A percentile compares a stretch with the other conserved stretches of the same genome.
Evolutionary conservation across 2,329 filamentous ascomycete species (phyloP).

Genomic region (Shiraia bambusicola): DNA sequence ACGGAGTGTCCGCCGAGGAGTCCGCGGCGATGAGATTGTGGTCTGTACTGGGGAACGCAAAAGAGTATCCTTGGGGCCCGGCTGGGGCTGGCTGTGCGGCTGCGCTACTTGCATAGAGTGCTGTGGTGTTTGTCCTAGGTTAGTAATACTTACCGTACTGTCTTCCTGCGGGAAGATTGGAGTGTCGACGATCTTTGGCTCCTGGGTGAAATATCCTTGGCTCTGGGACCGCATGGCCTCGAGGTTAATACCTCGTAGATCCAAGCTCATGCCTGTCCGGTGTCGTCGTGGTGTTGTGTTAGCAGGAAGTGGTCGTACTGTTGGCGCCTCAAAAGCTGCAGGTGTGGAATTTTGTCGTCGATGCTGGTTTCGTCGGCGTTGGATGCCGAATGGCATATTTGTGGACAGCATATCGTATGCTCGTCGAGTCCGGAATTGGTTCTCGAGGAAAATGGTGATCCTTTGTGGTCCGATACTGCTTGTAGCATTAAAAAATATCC

Average conservation of each 20-base stretch:
- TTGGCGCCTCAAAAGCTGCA: conserved; percentile 72
- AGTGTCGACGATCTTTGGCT: conserved; percentile 32
- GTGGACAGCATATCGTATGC: conserved; percentile 77
- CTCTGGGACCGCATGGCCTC: conserved; percentile 38
- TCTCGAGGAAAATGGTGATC: conserved; percentile 33
- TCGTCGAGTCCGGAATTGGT: conserved; percentile 66
- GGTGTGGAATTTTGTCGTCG: conserved; percentile 87
- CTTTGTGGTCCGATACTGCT: conserved; percentile 45
- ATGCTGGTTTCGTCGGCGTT: conserved; percentile 73
- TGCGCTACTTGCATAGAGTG: conserved; percentile 87
- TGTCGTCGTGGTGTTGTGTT: conserved; percentile 53
- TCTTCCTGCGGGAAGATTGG: conserved; percentile 52
- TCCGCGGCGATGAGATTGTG: conserved; percentile 38
- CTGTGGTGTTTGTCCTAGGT: conserved; percentile 65
- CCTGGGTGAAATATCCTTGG: conserved; percentile 46
- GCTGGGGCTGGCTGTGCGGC: conserved; percentile 81
- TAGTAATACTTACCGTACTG: conserved; percentile 58
- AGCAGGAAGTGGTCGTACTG: conserved; percentile 66
- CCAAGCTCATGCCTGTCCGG: conserved; percentile 81
- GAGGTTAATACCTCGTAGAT: conserved; percentile 63
- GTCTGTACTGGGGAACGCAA: conserved; percentile 43
- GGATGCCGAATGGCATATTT: conserved; percentile 68
- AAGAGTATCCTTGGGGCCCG: conserved; percentile 59
- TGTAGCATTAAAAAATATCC: conserved; percentile 26
- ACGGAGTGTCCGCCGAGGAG: conserved; percentile 36